Percentiles rank a stretch among this genome's conserved stretches.
phyloP scores from a whole-genome alignment of 768 basidiomycete genomes.

The Rhodotorula diobovata region DNA sequence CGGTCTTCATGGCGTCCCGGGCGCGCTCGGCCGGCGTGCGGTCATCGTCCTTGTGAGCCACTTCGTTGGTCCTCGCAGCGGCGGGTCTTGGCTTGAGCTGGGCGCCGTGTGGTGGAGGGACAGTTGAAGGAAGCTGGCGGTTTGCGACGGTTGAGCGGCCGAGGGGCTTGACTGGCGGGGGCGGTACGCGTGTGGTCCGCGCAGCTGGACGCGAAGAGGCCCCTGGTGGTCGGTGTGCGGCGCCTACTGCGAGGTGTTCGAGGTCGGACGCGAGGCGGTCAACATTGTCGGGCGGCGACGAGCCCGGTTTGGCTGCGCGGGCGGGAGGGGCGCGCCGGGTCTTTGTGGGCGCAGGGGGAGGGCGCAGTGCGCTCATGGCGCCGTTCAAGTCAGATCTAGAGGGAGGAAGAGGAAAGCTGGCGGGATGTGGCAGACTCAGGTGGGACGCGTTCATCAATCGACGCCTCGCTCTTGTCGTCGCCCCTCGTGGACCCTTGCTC shows the following conservation, averaged over 20 bases:
- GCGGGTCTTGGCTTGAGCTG: neutral
- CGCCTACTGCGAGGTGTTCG: neutral
- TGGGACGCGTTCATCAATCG: too few species aligned
- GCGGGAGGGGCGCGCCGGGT: neutral
- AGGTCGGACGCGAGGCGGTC: constrained; percentile 13
- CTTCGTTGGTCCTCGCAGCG: neutral
- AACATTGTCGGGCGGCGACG: neutral
- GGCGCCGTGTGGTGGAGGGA: neutral
- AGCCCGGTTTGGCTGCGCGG: neutral
- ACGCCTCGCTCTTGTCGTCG: neutral
- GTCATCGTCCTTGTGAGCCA: too few species aligned
- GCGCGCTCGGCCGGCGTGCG: constrained; percentile 11
- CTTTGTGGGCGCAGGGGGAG: neutral
- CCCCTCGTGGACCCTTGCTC: neutral
- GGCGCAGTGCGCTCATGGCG: neutral
- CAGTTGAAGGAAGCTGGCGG: constrained; percentile 4
- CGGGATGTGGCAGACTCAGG: too few species aligned
- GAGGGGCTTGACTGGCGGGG: neutral
- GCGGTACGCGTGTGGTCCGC: neutral
- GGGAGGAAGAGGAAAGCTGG: too few species aligned
- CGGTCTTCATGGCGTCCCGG: constrained; percentile 16
- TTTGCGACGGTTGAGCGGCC: neutral
- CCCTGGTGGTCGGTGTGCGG: too few species aligned
- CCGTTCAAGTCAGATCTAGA: too few species aligned
- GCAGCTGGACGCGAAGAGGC: neutral